Base-by-base conservation (phyloP, 345 rosid genomes). In the Cardiospermum halicacabum region DNA sequence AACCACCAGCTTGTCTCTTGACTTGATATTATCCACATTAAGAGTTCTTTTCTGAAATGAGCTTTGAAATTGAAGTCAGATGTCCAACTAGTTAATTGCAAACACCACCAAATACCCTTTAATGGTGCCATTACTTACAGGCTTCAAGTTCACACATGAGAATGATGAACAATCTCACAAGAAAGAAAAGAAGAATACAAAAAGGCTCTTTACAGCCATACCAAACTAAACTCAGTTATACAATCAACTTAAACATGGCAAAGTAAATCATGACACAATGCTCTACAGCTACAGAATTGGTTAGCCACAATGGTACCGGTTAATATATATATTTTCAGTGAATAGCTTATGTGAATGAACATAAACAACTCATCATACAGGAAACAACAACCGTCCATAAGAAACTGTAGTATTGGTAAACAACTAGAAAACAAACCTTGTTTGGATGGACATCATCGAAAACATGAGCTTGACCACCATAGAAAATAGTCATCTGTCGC, bases 401-500 rank as follows among this genome's bases (percentile, higher is more conserved):
- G 55, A 58, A 50, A 50, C 31, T 19, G 9, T 9, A 30, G 7
- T 62, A 26, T 26, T 4, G 42, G 64, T 48, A 68, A 54, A 42
- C 6, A 26, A 70, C 19, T 36, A 54, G 56, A 64, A 53, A 11
- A 58, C 75, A 42, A 62, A 94, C 99, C 85, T 94, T 94, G 82
- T 91, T 91, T 34, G 96, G 95, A 66, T 87, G 96, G 66, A 94
- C 97, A 61, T 94, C 96, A 77, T 94, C 99, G 74, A 94, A 94
- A 65, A 94, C 99, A 77, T 89, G 96, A 75, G 99, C 99, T 80
- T 89, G 99, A 73, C 99, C 97, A 3, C 91, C 95, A 67, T 94
- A 94, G 76, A 94, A 94, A 73, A 94, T 89, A 50, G 99, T 94
- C 99, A 94, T 91, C 69, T 91, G 97, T 74, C 82, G 77, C 62